Conservation (phyloP, 2,329 filamentous ascomycete species). For the Beauveria sp. region DNA sequence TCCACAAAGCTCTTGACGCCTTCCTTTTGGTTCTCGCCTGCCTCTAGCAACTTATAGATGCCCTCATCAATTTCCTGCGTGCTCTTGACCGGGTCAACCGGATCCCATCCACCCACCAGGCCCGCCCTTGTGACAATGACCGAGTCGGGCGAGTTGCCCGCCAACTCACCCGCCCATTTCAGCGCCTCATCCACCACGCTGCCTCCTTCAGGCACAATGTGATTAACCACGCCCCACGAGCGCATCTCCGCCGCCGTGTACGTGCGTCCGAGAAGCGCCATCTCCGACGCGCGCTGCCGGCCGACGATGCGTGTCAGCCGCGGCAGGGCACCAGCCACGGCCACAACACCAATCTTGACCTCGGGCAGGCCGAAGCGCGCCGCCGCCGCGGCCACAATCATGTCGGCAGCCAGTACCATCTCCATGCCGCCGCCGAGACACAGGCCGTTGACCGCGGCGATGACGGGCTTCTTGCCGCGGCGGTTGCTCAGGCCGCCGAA, state of each 20-base stretch:
- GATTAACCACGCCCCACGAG: conserved; percentile 64
- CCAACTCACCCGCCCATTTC: conserved; percentile 52
- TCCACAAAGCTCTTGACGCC: conserved; percentile 70
- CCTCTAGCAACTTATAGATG: conserved; percentile 52
- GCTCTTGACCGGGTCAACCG: conserved; percentile 54
- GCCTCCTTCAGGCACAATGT: conserved; percentile 40
- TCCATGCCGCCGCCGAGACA: conserved; percentile 72
- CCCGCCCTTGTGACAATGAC: conserved; percentile 68
- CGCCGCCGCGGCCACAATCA: conserved; percentile 52
- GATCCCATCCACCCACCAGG: conserved; percentile 65
- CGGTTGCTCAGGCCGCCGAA: conserved; percentile 62
- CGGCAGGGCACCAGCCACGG: conserved; percentile 63
- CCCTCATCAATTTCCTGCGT: conserved; percentile 50
- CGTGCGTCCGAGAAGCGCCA: conserved; percentile 56
- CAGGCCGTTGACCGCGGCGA: conserved; percentile 69
- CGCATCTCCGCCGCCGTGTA: conserved; percentile 53
- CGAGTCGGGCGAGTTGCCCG: conserved; percentile 63
- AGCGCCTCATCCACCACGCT: conserved; percentile 52
- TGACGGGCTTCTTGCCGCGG: conserved; percentile 63
- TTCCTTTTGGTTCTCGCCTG: conserved; percentile 66
- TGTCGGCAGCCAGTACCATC: conserved; percentile 65
- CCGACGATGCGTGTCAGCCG: conserved; percentile 60
- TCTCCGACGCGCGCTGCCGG: conserved; percentile 60
- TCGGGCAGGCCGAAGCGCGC: conserved; percentile 65
- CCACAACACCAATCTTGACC: conserved; percentile 61